These are phyloP conservation scores for Jaenimonas drosophilae DNA, from an alignment of 208 protist genomes.

Conservation along the genomic window DNA sequence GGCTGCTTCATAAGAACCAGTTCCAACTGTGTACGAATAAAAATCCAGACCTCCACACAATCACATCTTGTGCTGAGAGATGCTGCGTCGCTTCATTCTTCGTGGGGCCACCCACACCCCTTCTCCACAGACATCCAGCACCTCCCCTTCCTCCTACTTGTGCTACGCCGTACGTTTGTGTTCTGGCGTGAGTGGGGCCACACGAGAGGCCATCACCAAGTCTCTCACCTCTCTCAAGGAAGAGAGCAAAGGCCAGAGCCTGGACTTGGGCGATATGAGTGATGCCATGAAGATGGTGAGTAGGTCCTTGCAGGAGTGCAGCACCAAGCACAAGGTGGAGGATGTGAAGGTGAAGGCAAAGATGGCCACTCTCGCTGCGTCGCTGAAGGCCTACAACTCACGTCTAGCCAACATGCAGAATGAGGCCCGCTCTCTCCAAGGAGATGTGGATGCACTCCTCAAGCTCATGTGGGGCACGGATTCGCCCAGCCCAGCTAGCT, in stretches of 20 bases:
- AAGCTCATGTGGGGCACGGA: conserved; percentile 83
- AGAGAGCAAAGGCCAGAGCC: conserved; percentile 75
- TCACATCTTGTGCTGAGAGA: too few species aligned
- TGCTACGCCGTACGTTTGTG: too few species aligned
- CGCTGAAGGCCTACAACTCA: conserved; percentile 81
- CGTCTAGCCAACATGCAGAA: conserved; percentile 77
- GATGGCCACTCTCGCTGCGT: conserved; percentile 53
- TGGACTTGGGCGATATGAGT: conserved; percentile 83
- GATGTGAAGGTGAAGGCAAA: conserved; percentile 75
- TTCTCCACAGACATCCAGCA: too few species aligned
- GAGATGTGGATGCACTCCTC: conserved; percentile 60
- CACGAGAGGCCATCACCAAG: conserved; percentile 59
- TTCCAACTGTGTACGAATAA: too few species aligned
- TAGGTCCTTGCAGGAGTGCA: conserved; percentile 41
- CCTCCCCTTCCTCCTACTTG: too few species aligned
- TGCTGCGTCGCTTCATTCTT: too few species aligned
- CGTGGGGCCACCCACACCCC: too few species aligned
- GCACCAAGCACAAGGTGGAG: conserved; percentile 27
- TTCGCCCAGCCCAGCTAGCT: conserved; percentile 31
- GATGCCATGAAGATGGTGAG: conserved; percentile 62
- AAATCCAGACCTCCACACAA: too few species aligned
- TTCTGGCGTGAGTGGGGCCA: too few species aligned
- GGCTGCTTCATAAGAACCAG: too few species aligned
- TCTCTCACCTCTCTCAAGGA: conserved; percentile 73
- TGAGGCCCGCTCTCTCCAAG: conserved; percentile 72